These are phyloP conservation scores for Komagataella pseudopastoris DNA, from an alignment of 805 yeast species.

Conservation along the genomic window DNA sequence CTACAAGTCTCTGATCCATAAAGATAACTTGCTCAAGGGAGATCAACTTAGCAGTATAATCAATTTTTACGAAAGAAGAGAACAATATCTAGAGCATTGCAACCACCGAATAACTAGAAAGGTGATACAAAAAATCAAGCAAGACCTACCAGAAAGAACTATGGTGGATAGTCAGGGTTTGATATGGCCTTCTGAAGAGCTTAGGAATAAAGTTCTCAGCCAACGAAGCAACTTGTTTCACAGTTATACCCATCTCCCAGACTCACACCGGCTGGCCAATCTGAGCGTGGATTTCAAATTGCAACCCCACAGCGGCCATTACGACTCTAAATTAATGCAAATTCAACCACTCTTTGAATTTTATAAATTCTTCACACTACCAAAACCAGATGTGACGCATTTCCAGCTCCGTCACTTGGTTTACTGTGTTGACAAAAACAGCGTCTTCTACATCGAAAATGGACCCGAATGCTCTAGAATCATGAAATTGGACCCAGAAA, in stretches of 20 bases:
- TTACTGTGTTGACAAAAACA: constrained; percentile 19
- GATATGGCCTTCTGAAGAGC: constrained; percentile 11
- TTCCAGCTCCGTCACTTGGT: constrained; percentile 43
- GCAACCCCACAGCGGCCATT: constrained; percentile 12
- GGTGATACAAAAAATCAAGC: background rate
- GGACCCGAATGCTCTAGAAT: constrained; percentile 17
- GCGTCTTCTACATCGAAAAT: constrained; percentile 11
- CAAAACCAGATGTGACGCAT: constrained; percentile 38
- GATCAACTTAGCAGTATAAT: constrained; percentile 2
- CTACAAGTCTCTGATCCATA: constrained; percentile 7
- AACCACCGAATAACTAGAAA: background rate
- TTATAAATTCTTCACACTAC: constrained; percentile 24
- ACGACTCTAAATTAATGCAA: constrained; percentile 1
- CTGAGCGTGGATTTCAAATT: constrained; percentile 16
- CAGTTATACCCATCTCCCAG: constrained; percentile 12
- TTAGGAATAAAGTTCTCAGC: constrained; percentile 9
- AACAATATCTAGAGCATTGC: background rate
- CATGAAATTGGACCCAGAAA: constrained; percentile 9
- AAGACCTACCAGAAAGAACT: background rate
- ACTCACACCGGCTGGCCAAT: constrained; percentile 10
- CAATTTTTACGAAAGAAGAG: constrained; percentile 6
- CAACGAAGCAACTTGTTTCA: constrained; percentile 10
- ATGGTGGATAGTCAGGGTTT: constrained; percentile 17
- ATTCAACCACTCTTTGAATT: constrained; percentile 17
- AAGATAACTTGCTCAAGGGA: constrained; percentile 6